Base-by-base conservation (phyloP, 2,329 filamentous ascomycete species). In the Fusarium tuaranense region DNA sequence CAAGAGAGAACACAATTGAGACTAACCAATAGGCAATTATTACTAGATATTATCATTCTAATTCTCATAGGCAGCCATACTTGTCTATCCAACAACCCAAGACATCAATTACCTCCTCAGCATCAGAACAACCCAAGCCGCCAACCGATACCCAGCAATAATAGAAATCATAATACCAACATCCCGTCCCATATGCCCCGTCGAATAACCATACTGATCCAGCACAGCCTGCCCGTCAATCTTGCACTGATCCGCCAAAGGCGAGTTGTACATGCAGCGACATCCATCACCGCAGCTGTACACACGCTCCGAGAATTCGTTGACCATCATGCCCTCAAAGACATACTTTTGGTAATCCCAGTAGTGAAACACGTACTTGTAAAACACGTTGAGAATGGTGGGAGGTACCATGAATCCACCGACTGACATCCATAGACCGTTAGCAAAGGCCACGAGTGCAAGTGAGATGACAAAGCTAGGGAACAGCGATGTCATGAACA, bases 271-370 rank as follows among this genome's bases (percentile, higher is more conserved):
- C 89, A 94, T 92, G 84, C 94, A 97, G 46, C 87, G 87, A 76
- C 91, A 95, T 0, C 82, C 82, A 6, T 71, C 61, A 0, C 76
- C 79, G 5, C 72, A 86, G 83, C 46, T 72, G 22, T 94, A 97
- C 4, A 85, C 87, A 16, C 93, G 86, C 20, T 88, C 74, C 1
- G 85, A 85, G 81, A 97, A 97, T 84, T 97, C 94, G 79, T 97
- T 97, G 63, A 96, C 91, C 94, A 97, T 97, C 94, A 97, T 97
- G 16, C 94, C 94, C 80, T 96, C 91, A 80, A 97, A 97, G 5
- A 97, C 94, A 77, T 95, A 97, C 48, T 87, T 89, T 81, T 96
- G 94, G 79, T 97, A 97, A 81, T 97, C 93, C 79, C 95, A 95
- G 82, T 95, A 97, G 80, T 95, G 93, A 78, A 97, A 97, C 7